Evolutionary conservation across 768 basidiomycete species (phyloP), one percentile per base, ranked within the genome.

Genomic region (Tylopilus rubrobrunneus): DNA sequence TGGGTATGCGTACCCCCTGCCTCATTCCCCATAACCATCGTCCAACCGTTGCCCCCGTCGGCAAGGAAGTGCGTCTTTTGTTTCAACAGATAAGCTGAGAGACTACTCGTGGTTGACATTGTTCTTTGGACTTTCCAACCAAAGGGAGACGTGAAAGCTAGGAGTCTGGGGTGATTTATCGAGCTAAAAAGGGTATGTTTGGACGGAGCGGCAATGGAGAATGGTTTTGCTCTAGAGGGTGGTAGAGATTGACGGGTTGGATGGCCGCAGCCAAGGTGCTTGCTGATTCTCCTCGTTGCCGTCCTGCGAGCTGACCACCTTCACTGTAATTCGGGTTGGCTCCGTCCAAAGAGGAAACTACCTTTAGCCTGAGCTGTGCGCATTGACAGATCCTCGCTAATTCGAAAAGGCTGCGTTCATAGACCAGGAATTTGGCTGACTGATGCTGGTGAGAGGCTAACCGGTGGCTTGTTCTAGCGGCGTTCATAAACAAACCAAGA

Each of bases 1-100:
- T 19, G 25, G 48, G 40, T 27, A 44, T 19, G 37, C 52, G 15
- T 67, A 95, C 96, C 96, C 64, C 95, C 95, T 14, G 96, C 92
- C 71, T 98, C 96, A 68, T 99, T 99, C 0, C 96, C 95, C 85
- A 94, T 90, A 0, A 85, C 87, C 6, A 97, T 76, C 0, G 83
- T 87, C 95, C 94, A 98, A 45, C 83, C 80, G 7, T 67, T 59
- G 0, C 74, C 78, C 39, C 77, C 76, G 46, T 85, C 87, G 17
- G 62, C 65, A 21, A 94, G 69, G 63, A 89, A 97, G 25, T 66
- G 71, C 25, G 72, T 64, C 66, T 89, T 91, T 53, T 82, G 71
- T 23, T 65, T 64, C n/a, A 48, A 29, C 15, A 85, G 67, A 58
- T 78, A 79, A 7, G 64, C 62, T 3, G 74, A 67, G 29, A 80